Percentiles rank a stretch among this genome's conserved stretches.
Evolutionary conservation across 2,329 filamentous ascomycete species (phyloP).

Genomic region (Colletotrichum endophyticum): DNA sequence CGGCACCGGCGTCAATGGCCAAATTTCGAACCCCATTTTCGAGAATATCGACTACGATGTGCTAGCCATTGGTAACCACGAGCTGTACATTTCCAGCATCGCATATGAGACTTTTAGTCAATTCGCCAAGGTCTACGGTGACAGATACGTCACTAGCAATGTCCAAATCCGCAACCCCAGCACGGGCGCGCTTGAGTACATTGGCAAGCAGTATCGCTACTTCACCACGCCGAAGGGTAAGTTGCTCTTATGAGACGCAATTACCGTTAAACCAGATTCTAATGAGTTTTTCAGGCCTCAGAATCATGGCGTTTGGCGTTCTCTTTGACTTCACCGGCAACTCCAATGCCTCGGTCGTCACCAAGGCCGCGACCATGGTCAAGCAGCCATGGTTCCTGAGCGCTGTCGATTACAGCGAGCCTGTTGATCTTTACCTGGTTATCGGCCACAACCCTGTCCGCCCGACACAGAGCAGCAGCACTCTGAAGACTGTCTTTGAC

Average conservation of each 20-base stretch:
- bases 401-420: constrained; percentile 55
- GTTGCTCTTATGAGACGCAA: neutral
- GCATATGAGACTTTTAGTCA: constrained; percentile 66
- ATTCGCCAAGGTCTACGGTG: constrained; percentile 61
- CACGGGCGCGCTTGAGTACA: constrained; percentile 44
- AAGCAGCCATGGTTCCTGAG: constrained; percentile 65
- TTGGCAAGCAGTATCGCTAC: constrained; percentile 48
- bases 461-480: constrained; percentile 45
- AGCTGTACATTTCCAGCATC: constrained; percentile 67
- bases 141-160: constrained; percentile 50
- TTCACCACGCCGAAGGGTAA: constrained; percentile 43
- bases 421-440: constrained; percentile 68
- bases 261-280: accelerated
- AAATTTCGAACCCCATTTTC: constrained; percentile 53
- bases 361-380: constrained; percentile 54
- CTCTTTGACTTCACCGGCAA: constrained; percentile 57
- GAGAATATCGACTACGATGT: constrained; percentile 47
- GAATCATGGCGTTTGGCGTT: constrained; percentile 50
- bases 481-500: constrained; percentile 51
- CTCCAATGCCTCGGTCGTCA: constrained; percentile 65
- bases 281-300: constrained; percentile 26
- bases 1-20: constrained; percentile 50
- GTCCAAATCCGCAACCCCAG: constrained; percentile 45
- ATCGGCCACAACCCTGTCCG: constrained; percentile 68
- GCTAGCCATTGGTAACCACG: constrained; percentile 61